These are phyloP conservation scores for Kluyveromyces nonfermentans DNA, from an alignment of 805 yeast species.

Conservation along the genomic window DNA sequence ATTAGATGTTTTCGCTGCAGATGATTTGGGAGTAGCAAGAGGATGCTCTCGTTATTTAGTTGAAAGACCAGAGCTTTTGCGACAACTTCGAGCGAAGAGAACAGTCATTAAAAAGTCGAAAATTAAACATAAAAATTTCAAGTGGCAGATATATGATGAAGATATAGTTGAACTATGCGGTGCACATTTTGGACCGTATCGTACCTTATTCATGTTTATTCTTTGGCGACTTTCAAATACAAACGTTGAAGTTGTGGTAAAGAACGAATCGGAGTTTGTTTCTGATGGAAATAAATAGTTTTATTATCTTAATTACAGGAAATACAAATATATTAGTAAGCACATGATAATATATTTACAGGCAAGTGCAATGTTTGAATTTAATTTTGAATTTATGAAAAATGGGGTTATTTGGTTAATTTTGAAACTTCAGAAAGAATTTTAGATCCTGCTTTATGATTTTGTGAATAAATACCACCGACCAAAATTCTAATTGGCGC, in stretches of 20 bases:
- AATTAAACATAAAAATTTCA: slow-evolving; percentile 37
- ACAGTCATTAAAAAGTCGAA: slow-evolving; percentile 27
- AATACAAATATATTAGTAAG: neutral
- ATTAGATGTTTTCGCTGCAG: slow-evolving; percentile 62
- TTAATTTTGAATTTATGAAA: neutral
- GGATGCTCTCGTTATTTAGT: slow-evolving; percentile 62
- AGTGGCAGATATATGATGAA: slow-evolving; percentile 61
- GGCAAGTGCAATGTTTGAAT: neutral
- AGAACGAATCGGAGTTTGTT: slow-evolving; percentile 19
- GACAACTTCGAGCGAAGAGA: slow-evolving; percentile 37
- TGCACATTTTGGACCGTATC: slow-evolving; percentile 52
- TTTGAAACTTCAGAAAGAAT: slow-evolving; percentile 31
- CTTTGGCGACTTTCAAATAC: slow-evolving; percentile 66
- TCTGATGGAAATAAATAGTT: slow-evolving; percentile 3
- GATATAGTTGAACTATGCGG: slow-evolving; percentile 48
- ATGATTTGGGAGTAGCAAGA: slow-evolving; percentile 78
- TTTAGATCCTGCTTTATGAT: slow-evolving; percentile 23
- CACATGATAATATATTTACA: neutral
- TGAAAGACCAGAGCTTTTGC: slow-evolving; percentile 40
- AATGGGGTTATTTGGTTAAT: slow-evolving; percentile 12
- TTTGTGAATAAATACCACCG: slow-evolving; percentile 27
- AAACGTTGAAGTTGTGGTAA: slow-evolving; percentile 38
- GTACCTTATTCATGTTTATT: slow-evolving; percentile 56
- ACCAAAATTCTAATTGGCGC: slow-evolving; percentile 30
- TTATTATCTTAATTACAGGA: neutral